Conservation (phyloP, 139 green algal genomes). For the Asterochloris sp. region DNA sequence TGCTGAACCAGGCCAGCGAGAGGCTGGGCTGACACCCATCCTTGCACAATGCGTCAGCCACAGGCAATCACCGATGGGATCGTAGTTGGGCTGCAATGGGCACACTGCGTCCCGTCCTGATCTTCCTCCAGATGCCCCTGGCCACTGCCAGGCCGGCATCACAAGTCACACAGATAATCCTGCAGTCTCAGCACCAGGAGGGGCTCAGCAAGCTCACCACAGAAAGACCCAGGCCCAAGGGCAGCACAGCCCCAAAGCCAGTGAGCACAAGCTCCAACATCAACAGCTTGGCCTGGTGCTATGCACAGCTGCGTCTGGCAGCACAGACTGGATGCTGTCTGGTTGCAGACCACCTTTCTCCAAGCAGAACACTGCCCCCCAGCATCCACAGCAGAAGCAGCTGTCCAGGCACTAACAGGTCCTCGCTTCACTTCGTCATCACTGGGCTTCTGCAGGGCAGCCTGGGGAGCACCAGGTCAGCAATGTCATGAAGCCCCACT, state of each 20-base stretch:
- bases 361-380: no score
- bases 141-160: slow-evolving; percentile 44
- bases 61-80: slow-evolving; percentile 27
- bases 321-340: neutral
- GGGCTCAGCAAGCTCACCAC: slow-evolving; percentile 8
- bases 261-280: no score
- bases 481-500: no score
- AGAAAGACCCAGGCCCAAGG: neutral
- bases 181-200: slow-evolving; percentile 45
- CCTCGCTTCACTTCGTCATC: neutral
- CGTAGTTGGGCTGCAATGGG: slow-evolving; percentile 39
- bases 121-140: slow-evolving; percentile 44
- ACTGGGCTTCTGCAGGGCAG: neutral
- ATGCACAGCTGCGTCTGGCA: no score
- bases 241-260: slow-evolving; percentile 23
- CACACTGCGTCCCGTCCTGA: slow-evolving; percentile 36
- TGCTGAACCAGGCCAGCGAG: no score
- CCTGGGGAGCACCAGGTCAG: no score
- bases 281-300: no score
- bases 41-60: neutral
- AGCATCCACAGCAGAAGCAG: neutral
- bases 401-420: neutral
- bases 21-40: no score
- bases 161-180: slow-evolving; percentile 49
- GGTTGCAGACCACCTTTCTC: neutral